Evolutionary conservation across 331 rosid species (phyloP), one percentile per base, ranked within the genome.

Genomic region (Stylosanthes scabra): DNA sequence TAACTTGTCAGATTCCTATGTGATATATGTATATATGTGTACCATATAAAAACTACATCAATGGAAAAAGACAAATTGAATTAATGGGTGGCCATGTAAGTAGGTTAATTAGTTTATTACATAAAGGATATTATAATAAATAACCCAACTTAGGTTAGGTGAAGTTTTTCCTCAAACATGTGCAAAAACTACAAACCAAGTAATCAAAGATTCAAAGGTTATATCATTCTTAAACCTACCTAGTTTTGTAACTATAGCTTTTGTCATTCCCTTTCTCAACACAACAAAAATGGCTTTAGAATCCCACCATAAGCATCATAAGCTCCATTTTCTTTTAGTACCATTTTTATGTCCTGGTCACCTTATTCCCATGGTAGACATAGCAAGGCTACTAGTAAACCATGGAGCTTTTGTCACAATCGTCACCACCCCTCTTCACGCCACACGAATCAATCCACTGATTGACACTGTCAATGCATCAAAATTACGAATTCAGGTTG

Each of bases 341-440:
- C 58, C 58, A 52, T 52, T n/a, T 7, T 4, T 52, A 10, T 10
- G 58, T 14, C 20, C 27, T 14, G 94, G 95, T 15, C 94, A 91
- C 76, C 81, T 90, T 80, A 87, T 85, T 14, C 96, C 92, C 0
- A 78, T 86, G 88, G 64, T 82, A 20, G 96, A 85, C 61, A 63
- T 87, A 1, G 89, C 90, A 11, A 83, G 51, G 40, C 12, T 83
- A 6, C 68, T 91, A 51, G 82, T 92, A 2, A 78, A 75, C 5
- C 72, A 62, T 0, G 87, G 83, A 34, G 75, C 55, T 2, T 41
- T 52, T 2, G 77, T 83, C 11, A 83, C 89, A 9, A 41, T 91
- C 2, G 10, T 91, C 77, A 88, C 92, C 45, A 87, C 89, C 6
- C 88, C 82, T 13, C 54, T 60, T 2, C 86, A 91, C 3, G 85